Conservation (phyloP, 179 eudicot species). For the Vitellaria paradoxa region DNA sequence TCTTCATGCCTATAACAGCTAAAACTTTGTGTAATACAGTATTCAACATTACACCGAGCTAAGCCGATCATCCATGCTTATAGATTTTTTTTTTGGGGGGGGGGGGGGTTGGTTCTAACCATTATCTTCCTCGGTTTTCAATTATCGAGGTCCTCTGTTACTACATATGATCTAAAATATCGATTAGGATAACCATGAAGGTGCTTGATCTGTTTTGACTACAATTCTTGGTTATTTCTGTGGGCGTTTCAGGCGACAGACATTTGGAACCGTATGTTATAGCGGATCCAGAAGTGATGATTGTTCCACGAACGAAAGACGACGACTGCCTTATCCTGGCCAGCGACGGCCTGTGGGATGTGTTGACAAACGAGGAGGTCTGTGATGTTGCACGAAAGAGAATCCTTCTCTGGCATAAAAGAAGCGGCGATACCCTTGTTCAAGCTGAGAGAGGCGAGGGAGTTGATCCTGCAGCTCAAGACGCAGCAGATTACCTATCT, state of each 20-base stretch:
- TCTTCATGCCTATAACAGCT: not conserved
- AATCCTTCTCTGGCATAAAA: constrained; percentile 78
- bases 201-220: not conserved
- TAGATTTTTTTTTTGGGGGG: too few species aligned
- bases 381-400: constrained; percentile 67
- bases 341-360: constrained; percentile 84
- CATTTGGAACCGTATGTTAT: constrained; percentile 74
- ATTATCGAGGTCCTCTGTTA: too few species aligned
- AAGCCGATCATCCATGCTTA: too few species aligned
- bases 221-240: not conserved
- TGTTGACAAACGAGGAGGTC: constrained; percentile 69
- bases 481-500: constrained; percentile 71
- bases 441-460: constrained; percentile 41
- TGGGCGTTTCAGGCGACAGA: constrained; percentile 54
- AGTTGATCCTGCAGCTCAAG: constrained; percentile 65
- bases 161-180: too few species aligned
- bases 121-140: too few species aligned
- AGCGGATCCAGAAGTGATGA: constrained; percentile 73
- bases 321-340: constrained; percentile 78
- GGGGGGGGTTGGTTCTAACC: too few species aligned
- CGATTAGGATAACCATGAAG: too few species aligned
- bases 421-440: constrained; percentile 30
- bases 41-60: too few species aligned
- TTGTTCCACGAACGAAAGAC: constrained; percentile 59
- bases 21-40: not conserved